phyloP scores from a whole-genome alignment of 495 filamentous ascomycete genomes.

The Penicillium daleae region DNA sequence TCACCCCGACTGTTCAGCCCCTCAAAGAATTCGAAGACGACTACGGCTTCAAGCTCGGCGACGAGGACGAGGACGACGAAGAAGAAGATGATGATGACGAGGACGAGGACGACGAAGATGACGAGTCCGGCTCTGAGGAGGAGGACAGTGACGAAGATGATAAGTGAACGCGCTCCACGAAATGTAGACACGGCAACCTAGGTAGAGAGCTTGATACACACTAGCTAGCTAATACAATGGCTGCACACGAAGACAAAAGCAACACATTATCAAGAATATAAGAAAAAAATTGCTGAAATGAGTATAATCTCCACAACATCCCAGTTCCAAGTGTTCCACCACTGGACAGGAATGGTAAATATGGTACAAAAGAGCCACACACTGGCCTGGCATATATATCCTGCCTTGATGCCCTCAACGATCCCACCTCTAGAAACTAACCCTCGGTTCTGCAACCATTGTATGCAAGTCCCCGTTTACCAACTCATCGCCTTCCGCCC shows the following conservation, averaged over 20 bases:
- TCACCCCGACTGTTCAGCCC: constrained; percentile 73
- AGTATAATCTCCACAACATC: constrained; percentile 19
- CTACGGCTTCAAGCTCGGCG: constrained; percentile 79
- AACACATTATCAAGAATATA: too few species aligned
- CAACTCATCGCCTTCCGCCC: constrained; percentile 64
- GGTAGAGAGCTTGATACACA: constrained; percentile 22
- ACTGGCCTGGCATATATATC: constrained; percentile 15
- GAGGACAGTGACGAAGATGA: constrained; percentile 40
- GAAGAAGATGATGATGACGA: constrained; percentile 69
- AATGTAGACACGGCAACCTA: constrained; percentile 17
- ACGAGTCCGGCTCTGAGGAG: constrained; percentile 51
- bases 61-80: constrained; percentile 67
- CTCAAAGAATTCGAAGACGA: constrained; percentile 86
- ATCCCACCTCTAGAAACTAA: not conserved
- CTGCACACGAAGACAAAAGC: too few species aligned
- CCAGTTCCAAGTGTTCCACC: constrained; percentile 6
- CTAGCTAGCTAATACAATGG: not conserved
- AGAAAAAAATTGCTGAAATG: constrained; percentile 13
- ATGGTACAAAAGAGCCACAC: constrained; percentile 21
- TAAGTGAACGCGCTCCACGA: constrained; percentile 28
- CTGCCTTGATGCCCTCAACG: constrained; percentile 1
- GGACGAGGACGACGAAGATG: constrained; percentile 56
- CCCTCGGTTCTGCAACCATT: too few species aligned
- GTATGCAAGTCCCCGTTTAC: too few species aligned
- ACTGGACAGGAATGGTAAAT: constrained; percentile 11